phyloP scores from a whole-genome alignment of 495 filamentous ascomycete genomes.

The Chaetomium tenue region DNA sequence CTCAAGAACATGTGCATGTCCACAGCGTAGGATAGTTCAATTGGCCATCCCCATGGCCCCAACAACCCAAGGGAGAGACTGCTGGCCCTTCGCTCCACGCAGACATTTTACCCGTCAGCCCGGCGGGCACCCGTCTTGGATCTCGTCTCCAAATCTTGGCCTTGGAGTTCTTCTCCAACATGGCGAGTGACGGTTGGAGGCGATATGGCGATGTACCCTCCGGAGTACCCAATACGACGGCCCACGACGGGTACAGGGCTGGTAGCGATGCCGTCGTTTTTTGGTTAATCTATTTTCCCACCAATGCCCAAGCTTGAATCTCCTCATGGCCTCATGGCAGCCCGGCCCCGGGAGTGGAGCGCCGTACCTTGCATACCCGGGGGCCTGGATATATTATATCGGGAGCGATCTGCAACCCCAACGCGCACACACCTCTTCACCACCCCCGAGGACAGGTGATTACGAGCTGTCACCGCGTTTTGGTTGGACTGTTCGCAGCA shows the following conservation, averaged over 20 bases:
- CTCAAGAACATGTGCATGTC: too few species aligned
- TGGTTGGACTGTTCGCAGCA: neutral
- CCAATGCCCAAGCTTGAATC: slow-evolving; percentile 19
- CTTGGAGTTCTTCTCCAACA: slow-evolving; percentile 17
- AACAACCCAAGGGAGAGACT: neutral
- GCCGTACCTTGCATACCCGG: slow-evolving; percentile 36
- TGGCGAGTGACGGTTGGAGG: slow-evolving; percentile 19
- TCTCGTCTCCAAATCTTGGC: slow-evolving; percentile 24
- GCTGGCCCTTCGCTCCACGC: neutral
- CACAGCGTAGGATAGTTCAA: too few species aligned
- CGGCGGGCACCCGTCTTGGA: slow-evolving; percentile 18
- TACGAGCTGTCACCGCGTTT: slow-evolving; percentile 2
- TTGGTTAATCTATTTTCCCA: slow-evolving; percentile 37
- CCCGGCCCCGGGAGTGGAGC: slow-evolving; percentile 2
- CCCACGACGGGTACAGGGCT: neutral
- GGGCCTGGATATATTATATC: slow-evolving; percentile 27
- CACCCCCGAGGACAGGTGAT: slow-evolving; percentile 9
- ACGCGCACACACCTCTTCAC: slow-evolving; percentile 3
- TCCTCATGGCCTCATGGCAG: slow-evolving; percentile 6
- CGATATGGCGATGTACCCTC: slow-evolving; percentile 21
- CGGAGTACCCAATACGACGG: slow-evolving; percentile 23
- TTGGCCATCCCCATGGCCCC: neutral
- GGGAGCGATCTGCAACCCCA: slow-evolving; percentile 3
- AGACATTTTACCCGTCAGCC: slow-evolving; percentile 30
- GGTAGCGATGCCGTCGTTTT: slow-evolving; percentile 11